These are phyloP conservation scores for Fusarium buharicum DNA, from an alignment of 2,329 filamentous ascomycete species.

Conservation along the genomic window DNA sequence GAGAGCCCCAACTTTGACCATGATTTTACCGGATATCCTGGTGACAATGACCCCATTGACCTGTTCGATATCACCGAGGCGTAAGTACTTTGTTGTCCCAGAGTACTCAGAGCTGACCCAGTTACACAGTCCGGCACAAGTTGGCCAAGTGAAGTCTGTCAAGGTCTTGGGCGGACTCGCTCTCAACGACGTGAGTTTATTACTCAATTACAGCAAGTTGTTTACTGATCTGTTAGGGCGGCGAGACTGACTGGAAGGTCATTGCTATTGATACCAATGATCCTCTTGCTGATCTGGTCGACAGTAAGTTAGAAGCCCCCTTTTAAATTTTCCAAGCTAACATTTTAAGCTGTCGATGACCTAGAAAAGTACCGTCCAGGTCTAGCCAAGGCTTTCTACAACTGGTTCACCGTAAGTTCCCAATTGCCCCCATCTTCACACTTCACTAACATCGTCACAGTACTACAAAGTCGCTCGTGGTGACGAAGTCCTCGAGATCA, in stretches of 20 bases:
- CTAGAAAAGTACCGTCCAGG: conserved; percentile 54
- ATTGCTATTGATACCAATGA: conserved; percentile 54
- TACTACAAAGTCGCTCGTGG: conserved; percentile 56
- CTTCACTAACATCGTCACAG: conserved; percentile 24
- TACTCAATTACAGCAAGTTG: rapidly evolving
- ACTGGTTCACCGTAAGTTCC: conserved; percentile 53
- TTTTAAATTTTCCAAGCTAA: conserved; percentile 2
- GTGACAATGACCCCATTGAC: conserved; percentile 57
- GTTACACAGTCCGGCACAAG: conserved; percentile 40
- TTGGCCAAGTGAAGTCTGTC: conserved; percentile 55
- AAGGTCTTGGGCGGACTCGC: conserved; percentile 56
- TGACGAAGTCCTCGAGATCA: conserved; percentile 50
- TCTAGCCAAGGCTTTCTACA: conserved; percentile 48
- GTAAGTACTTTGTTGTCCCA: neutral
- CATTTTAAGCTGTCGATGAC: conserved; percentile 48
- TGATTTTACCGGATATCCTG: conserved; percentile 50
- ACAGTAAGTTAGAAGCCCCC: conserved; percentile 42
- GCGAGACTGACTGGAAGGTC: conserved; percentile 55
- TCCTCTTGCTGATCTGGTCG: conserved; percentile 49
- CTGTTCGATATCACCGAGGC: conserved; percentile 53
- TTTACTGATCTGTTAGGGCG: conserved; percentile 31
- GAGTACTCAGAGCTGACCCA: neutral
- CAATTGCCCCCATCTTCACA: rapidly evolving
- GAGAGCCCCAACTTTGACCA: conserved; percentile 56
- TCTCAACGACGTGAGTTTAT: conserved; percentile 49